A percentile compares a stretch with the other conserved stretches of the same genome.
Conservation (phyloP, 2,329 filamentous ascomycete species). For the Penicillium occitanis region DNA sequence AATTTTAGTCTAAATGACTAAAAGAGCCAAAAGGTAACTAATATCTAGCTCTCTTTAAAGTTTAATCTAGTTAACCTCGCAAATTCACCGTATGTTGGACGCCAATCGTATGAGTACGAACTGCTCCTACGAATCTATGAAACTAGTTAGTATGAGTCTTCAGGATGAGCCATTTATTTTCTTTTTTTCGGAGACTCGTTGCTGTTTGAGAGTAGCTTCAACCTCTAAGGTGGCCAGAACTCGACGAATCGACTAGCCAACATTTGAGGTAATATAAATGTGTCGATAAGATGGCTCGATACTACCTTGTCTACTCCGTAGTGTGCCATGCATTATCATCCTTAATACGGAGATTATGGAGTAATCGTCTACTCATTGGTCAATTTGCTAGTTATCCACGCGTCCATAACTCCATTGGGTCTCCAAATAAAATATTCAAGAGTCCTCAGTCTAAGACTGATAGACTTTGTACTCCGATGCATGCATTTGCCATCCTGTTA, state of each 20-base stretch:
- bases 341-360: neutral
- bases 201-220: neutral
- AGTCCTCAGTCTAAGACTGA: neutral
- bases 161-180: neutral
- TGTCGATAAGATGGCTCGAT: neutral
- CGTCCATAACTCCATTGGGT: neutral
- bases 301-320: neutral
- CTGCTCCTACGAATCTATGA: neutral
- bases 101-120: neutral
- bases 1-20: neutral
- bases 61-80: neutral
- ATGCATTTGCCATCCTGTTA: constrained; percentile 4
- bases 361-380: neutral
- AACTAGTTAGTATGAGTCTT: neutral
- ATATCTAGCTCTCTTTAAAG: neutral
- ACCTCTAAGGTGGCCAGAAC: neutral
- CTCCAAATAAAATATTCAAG: neutral
- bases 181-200: neutral
- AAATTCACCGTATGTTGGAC: neutral
- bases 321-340: constrained; percentile 1
- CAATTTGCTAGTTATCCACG: neutral
- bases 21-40: neutral
- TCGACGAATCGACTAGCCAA: neutral
- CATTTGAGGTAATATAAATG: neutral
- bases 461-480: neutral